Conservation (phyloP, 768 basidiomycete genomes). For the Rhizopogon salebrosus region DNA sequence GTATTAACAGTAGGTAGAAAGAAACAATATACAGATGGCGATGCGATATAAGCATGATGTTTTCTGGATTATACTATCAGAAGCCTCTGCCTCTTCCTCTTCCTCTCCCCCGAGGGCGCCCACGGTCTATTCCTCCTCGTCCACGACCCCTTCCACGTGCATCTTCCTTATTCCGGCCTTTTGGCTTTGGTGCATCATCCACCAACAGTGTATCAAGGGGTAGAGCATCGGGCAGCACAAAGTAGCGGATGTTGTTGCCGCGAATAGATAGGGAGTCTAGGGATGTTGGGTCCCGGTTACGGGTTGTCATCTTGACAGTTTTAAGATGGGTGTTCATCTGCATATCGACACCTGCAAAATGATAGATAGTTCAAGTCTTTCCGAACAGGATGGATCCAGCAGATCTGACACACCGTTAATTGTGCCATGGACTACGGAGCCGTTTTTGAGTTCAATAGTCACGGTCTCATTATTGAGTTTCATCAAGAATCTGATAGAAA, state of each 20-base stretch:
- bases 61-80: slow-evolving; percentile 5
- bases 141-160: slow-evolving; percentile 61
- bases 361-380: slow-evolving; percentile 3
- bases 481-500: slow-evolving; percentile 82
- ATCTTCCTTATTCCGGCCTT: slow-evolving; percentile 86
- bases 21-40: slow-evolving; percentile 5
- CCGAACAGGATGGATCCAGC: neutral
- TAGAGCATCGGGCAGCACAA: slow-evolving; percentile 94
- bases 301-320: slow-evolving; percentile 93
- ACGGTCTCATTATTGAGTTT: slow-evolving; percentile 99
- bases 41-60: slow-evolving; percentile 4
- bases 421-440: slow-evolving; percentile 90
- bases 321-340: slow-evolving; percentile 99
- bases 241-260: slow-evolving; percentile 96
- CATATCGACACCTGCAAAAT: slow-evolving; percentile 84
- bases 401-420: slow-evolving; percentile 72
- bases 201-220: slow-evolving; percentile 95
- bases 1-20: slow-evolving; percentile 11
- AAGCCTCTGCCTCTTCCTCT: slow-evolving; percentile 45
- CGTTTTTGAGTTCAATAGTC: slow-evolving; percentile 97
- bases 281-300: slow-evolving; percentile 81
- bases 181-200: slow-evolving; percentile 96
- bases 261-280: slow-evolving; percentile 92
- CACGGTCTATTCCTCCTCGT: slow-evolving; percentile 41
- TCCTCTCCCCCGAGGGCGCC: slow-evolving; percentile 53